phyloP scores from a whole-genome alignment of 2,329 filamentous ascomycete species.

The Stagonosporopsis cucurbitacearum region DNA sequence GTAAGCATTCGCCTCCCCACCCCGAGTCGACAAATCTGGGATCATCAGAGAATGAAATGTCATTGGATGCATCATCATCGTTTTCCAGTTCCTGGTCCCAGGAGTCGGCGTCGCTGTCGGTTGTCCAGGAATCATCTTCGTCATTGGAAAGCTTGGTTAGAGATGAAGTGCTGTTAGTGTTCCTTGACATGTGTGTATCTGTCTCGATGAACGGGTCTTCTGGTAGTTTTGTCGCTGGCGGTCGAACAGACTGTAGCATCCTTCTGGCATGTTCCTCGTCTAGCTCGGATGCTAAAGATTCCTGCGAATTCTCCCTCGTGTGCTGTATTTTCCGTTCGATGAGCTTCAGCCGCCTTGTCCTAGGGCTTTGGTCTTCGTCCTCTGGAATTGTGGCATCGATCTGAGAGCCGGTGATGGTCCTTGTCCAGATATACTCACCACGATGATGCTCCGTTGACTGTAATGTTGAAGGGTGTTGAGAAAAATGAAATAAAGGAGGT shows the following conservation, averaged over 20 bases:
- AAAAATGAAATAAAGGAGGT: conserved; percentile 42
- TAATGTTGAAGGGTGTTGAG: conserved; percentile 28
- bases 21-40: conserved; percentile 72
- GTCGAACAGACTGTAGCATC: conserved; percentile 52
- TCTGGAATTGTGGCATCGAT: conserved; percentile 1
- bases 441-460: conserved; percentile 56
- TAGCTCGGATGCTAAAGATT: conserved; percentile 40
- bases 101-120: conserved; percentile 49
- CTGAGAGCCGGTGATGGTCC: conserved; percentile 22
- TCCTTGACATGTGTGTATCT: conserved; percentile 3
- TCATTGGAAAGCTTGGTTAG: conserved; percentile 12
- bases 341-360: conserved; percentile 19
- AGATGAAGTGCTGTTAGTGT: conserved; percentile 21
- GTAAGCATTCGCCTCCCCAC: conserved; percentile 86
- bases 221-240: conserved; percentile 39
- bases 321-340: conserved; percentile 22
- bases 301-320: conserved; percentile 39
- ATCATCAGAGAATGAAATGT: conserved; percentile 64
- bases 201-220: conserved; percentile 26
- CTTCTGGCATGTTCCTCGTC: conserved; percentile 47
- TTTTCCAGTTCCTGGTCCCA: conserved; percentile 44
- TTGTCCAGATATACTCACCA: conserved; percentile 56
- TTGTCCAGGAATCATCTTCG: conserved; percentile 43
- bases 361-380: conserved; percentile 28
- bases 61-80: conserved; percentile 66